Evolutionary conservation across 371 early-diverging fungal species (phyloP).

Genomic region (Lichtheimia ramosa): DNA sequence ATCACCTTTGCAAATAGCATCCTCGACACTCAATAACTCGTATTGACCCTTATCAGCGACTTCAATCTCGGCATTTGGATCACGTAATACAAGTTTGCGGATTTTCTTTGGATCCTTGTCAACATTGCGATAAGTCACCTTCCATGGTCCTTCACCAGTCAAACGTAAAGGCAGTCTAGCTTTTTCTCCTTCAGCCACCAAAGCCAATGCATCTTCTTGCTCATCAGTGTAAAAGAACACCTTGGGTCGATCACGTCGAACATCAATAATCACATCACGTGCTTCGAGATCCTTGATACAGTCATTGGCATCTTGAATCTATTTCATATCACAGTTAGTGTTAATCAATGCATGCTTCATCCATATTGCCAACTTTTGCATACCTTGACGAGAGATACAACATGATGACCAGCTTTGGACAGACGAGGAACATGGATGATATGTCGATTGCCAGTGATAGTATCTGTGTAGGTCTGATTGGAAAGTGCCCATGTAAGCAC

Average conservation of each 20-base stretch:
- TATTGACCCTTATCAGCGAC: conserved; percentile 40
- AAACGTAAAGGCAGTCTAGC: conserved; percentile 38
- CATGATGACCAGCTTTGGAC: conserved; percentile 36
- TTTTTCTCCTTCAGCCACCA: conserved; percentile 31
- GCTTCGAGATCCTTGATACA: conserved; percentile 46
- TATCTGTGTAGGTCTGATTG: conserved; percentile 29
- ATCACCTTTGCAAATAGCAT: conserved; percentile 48
- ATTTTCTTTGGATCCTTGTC: conserved; percentile 23
- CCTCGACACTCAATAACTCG: conserved; percentile 42
- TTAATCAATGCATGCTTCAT: neutral
- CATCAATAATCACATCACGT: conserved; percentile 45
- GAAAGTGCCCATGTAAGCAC: conserved; percentile 33
- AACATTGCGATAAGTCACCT: conserved; percentile 36
- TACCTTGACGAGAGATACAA: conserved; percentile 45
- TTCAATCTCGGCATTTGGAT: conserved; percentile 46
- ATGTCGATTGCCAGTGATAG: conserved; percentile 23
- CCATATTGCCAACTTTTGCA: neutral
- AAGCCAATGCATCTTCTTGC: conserved; percentile 16
- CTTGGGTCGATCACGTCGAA: conserved; percentile 49
- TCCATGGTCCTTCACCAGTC: conserved; percentile 53
- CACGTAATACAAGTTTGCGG: conserved; percentile 17
- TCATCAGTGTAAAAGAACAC: conserved; percentile 38
- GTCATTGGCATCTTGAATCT: conserved; percentile 44
- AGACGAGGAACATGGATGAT: conserved; percentile 38
- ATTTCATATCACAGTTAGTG: neutral